Evolutionary conservation across 768 basidiomycete species (phyloP), one percentile per base, ranked within the genome.

Genomic region (Tulasnella calospora): DNA sequence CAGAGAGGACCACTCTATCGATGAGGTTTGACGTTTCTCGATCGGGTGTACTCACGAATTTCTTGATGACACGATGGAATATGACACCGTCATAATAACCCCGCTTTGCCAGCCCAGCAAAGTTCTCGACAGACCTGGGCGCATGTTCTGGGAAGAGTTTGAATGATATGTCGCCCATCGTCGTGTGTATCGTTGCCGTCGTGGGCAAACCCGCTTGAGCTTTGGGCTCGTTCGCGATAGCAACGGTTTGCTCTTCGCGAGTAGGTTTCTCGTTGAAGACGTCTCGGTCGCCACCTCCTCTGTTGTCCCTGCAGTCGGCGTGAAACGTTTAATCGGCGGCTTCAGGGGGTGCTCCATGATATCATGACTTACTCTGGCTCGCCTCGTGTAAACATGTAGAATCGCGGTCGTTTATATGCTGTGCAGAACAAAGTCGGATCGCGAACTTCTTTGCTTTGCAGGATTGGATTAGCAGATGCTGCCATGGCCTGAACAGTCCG

Each of bases 261-360:
- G 97, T 99, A 2, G 98, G 98, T 70, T 93, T 89, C 85, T 99
- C 98, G 84, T 99, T 99, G 89, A 98, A 99, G 76, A 99, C 92
- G 81, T 99, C 98, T 78, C 98, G 92, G 80, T 99, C 97, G 10
- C 85, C 86, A 40, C 90, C 90, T 1, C 90, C 89, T 84, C 94
- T 96, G 83, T 88, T 91, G 81, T 96, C 94, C 83, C 94, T 96
- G 83, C 5, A 17, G 8, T 0, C 44, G 44, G 44, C 44, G 4
- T 17, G 44, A 44, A 44, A 44, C 44, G 44, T 44, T 44, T 44
- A 19, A 44, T 44, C 44, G 17, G 44, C 17, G 3, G 44, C 44
- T 44, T 13, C 17, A 15, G 15, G 17, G 17, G 13, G 13, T 44
- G 40, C 4, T 44, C 15, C 4, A 19, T 44, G 44, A 44, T 44